Base-by-base conservation (phyloP, 495 filamentous ascomycete genomes). In the Hypoxylon cercidicola region DNA sequence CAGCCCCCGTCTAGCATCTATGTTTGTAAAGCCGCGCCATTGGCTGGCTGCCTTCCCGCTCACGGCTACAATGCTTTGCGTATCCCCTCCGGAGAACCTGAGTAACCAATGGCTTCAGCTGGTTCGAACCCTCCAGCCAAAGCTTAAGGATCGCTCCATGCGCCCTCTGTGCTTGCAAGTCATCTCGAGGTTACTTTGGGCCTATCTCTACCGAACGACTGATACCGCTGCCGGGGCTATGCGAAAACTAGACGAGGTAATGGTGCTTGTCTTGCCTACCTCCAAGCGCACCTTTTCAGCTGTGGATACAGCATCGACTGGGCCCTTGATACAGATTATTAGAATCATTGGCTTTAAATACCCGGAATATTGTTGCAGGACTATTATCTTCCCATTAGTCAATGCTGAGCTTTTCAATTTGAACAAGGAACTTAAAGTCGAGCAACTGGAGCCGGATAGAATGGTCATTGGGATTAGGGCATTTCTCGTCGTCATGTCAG, bases 381-480 rank as follows among this genome's bases (percentile, higher is more conserved):
- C 79, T 52, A 91, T 98, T 54, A 91, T 99, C 16, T 99, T 97
- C 72, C 95, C 94, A 8, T 76, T 99, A 49, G 89, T 99, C 67
- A 97, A 96, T 72, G 91, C 92, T 6, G 95, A 99, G 37, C 78
- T 91, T 28, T 93, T 99, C 71, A 85, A 85, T 1, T 83, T 86
- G 28, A 88, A 90, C 28, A 89, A 85, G 72, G 93, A 97, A 25
- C 78, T 95, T 56, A 92, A 87, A 70, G 90, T 96, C 47, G 94
- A 97, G 71, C 91, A 95, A 68, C 87, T 99, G 67, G 95, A 97
- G 50, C 95, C 95, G 0, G 95, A 99, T 71, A 90, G 90, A 71
- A 97, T 97, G 81, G 92, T 97, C 9, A 90, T 99, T 70, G 95
- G 93, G 10, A 99, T 99, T 57, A 85, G 91, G 49, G 89, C 95